phyloP scores from a whole-genome alignment of 129 eudicot species.

The Scalesia atractyloides region DNA sequence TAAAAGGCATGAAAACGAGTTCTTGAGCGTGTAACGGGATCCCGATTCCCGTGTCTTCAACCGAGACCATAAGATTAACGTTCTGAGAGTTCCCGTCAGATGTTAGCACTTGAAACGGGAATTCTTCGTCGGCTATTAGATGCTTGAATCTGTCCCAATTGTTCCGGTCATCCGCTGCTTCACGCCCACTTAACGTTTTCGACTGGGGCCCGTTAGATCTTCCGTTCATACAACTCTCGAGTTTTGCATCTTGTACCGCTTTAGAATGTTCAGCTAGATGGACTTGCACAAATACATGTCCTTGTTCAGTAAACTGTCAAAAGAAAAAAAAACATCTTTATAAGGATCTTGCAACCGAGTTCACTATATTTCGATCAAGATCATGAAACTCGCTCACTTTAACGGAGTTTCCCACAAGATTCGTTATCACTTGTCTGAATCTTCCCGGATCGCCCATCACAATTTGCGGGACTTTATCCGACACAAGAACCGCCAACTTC shows the following conservation, averaged over 20 bases:
- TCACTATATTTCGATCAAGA: neutral
- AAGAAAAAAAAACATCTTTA: slow-evolving; percentile 1
- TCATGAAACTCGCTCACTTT: slow-evolving; percentile 53
- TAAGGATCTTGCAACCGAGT: neutral
- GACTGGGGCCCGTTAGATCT: slow-evolving; percentile 36
- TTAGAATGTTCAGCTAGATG: slow-evolving; percentile 66
- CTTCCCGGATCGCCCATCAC: slow-evolving; percentile 89
- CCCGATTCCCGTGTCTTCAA: slow-evolving; percentile 90
- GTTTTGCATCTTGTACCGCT: slow-evolving; percentile 41
- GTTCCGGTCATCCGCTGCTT: slow-evolving; percentile 66
- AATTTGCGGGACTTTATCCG: slow-evolving; percentile 81
- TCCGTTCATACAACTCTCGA: slow-evolving; percentile 48
- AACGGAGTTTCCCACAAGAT: slow-evolving; percentile 86
- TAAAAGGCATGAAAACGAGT: slow-evolving; percentile 71
- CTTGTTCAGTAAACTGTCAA: slow-evolving; percentile 75
- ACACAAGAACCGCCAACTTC: slow-evolving; percentile 81
- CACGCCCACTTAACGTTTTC: slow-evolving; percentile 75
- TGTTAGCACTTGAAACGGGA: slow-evolving; percentile 27
- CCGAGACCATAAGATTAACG: slow-evolving; percentile 65
- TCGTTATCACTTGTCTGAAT: slow-evolving; percentile 82
- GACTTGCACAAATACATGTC: slow-evolving; percentile 82
- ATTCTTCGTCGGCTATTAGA: slow-evolving; percentile 52
- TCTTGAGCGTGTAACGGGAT: slow-evolving; percentile 76
- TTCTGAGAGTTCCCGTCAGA: slow-evolving; percentile 37
- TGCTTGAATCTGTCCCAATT: slow-evolving; percentile 65